Conservation (phyloP, 345 rosid species). For the Populus ilicifolia region DNA sequence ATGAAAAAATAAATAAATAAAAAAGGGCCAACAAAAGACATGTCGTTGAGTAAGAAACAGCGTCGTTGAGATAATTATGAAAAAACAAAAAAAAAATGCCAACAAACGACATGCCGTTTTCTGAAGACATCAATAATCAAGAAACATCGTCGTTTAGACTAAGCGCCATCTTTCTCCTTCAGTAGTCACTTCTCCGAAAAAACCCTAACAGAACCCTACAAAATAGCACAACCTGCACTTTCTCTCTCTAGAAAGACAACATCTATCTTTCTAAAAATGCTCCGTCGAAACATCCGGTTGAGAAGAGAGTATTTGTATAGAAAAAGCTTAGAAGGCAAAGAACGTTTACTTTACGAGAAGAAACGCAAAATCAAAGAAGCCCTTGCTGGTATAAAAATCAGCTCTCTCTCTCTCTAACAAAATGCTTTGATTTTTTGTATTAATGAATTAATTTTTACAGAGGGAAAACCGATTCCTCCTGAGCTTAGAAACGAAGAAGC, state of each 20-base stretch:
- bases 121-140: not conserved
- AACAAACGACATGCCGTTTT: not conserved
- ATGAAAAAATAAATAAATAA: too few relatives aligned
- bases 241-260: not conserved
- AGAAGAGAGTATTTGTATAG: conserved; percentile 81
- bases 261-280: conserved; percentile 28
- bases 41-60: too few relatives aligned
- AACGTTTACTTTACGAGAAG: conserved; percentile 67
- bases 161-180: not conserved
- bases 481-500: conserved; percentile 85
- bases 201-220: not conserved
- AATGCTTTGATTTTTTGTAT: not conserved
- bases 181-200: not conserved
- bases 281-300: conserved; percentile 67
- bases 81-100: not conserved
- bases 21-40: too few relatives aligned
- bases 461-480: conserved; percentile 93
- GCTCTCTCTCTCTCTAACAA: too few relatives aligned
- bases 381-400: conserved; percentile 44
- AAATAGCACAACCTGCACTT: not conserved
- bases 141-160: not conserved
- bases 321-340: conserved; percentile 92
- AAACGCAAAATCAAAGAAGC: conserved; percentile 87
- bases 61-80: too few relatives aligned
- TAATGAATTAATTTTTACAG: conserved; percentile 24